A percentile compares a stretch with the other conserved stretches of the same genome.
These are phyloP conservation scores for Globisporangium mamillatum DNA, from an alignment of 352 stramenopile genomes.

Conservation along the genomic window DNA sequence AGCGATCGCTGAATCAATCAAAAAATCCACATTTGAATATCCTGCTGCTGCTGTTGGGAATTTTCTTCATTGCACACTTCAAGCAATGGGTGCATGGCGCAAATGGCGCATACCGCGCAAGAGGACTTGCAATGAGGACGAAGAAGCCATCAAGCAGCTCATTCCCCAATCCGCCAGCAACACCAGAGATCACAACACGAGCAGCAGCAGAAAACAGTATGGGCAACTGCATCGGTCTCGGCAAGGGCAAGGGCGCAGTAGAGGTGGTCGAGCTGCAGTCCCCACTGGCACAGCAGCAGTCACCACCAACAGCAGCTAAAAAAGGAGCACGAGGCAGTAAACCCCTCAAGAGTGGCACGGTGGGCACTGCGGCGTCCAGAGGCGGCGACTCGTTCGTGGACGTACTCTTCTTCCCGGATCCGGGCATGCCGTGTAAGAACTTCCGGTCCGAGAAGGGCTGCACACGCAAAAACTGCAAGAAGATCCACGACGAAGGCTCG, in stretches of 20 bases:
- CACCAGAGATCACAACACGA: not conserved
- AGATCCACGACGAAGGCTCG: slow-evolving; percentile 57
- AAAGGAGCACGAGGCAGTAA: slow-evolving; percentile 4
- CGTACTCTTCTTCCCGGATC: slow-evolving; percentile 73
- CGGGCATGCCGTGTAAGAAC: slow-evolving; percentile 55
- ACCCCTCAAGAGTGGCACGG: not conserved
- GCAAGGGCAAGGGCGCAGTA: slow-evolving; percentile 6
- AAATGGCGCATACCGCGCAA: not conserved
- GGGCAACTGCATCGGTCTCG: slow-evolving; percentile 56
- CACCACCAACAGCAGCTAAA: not conserved
- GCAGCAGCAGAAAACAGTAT: slow-evolving; percentile 20
- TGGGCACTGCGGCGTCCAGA: not conserved
- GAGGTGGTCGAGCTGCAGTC: slow-evolving; percentile 16
- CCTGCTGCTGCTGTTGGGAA: not conserved
- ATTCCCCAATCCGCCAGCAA: not conserved
- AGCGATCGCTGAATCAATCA: not conserved
- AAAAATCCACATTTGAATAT: not conserved
- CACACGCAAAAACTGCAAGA: slow-evolving; percentile 65
- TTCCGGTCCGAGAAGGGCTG: slow-evolving; percentile 44
- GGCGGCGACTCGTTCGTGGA: slow-evolving; percentile 61
- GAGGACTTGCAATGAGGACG: not conserved
- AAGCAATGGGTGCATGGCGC: not conserved
- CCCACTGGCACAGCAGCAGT: slow-evolving; percentile 3
- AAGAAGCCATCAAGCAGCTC: not conserved
- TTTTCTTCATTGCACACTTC: not conserved